Evolutionary conservation across 2,329 filamentous ascomycete genomes (phyloP), one percentile per base, ranked within the genome.

Genomic region (Curvularia hawaiiensis): DNA sequence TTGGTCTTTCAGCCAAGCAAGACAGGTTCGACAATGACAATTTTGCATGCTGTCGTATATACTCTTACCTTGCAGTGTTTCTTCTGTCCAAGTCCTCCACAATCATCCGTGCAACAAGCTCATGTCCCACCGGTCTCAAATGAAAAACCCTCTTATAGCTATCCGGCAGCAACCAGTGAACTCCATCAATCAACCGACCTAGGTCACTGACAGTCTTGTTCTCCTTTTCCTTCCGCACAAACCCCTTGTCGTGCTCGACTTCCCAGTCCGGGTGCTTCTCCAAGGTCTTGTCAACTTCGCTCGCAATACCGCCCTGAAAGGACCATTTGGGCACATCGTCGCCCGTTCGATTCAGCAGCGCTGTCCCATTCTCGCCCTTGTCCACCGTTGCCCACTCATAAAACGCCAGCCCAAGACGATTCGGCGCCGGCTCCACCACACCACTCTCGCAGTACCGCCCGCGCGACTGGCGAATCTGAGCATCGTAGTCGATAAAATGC

Each of bases 301-400:
- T 18, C 10, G 43, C 43, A 46, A 46, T 46, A 1, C 10, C 16
- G 2, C 26, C 43, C 26, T 46, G 26, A 5, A 46, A 46, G 3
- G 26, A 46, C 16, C 26, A 12, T 9, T 30, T 31, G 4, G 43
- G 43, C 26, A 31, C 26, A 16, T 6, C 26, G n/a, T 31, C 43
- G 14, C 43, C 51, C 2, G 67, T 67, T 5, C 39, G 31, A 24
- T 62, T 62, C 20, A 60, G 50, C n/a, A 72, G 11, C n/a, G 40
- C 57, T 0, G 61, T 65, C 1, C 40, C 46, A 26, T 72, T 66
- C 31, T 71, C 71, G 1, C 63, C 66, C 1, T 18, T n/a, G 43
- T 74, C 71, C 1, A 69, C 59, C 1, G 70, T 75, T 24, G 66
- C 58, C 70, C 71, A 74, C 35, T 75, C 71, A 47, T 71, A 75